Base-by-base conservation (phyloP, 352 stramenopile species). In the Globisporangium iwayamae region DNA sequence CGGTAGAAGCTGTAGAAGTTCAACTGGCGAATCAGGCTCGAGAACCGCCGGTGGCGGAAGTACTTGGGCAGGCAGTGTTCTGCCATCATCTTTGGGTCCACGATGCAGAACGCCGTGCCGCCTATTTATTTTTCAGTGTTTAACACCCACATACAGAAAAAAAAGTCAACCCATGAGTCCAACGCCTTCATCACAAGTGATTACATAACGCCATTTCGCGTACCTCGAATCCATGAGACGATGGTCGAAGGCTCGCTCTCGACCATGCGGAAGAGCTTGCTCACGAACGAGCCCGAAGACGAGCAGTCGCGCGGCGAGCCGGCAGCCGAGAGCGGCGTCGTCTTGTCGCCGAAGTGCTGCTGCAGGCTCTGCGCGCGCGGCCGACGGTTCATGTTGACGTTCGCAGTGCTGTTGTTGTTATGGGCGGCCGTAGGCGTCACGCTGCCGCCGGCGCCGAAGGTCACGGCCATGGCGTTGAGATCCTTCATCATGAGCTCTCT, bases 1-100 rank as follows among this genome's bases (percentile, higher is more conserved):
- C 90, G 90, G 71, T 96, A 96, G 55, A 96, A 96, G 73, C 83
- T 94, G 86, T 96, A 96, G 62, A 96, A 96, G 70, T 96, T 96
- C 56, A 96, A 72, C 79, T 96, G 89, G 10, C 89, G 89, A 61
- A 96, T 94, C 20, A 96, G 69, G 60, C 81, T 93, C 41, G 90
- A 94, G 62, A 96, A 96, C 25, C 89, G 81, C 3, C 85, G 83
- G 69, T 96, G 89, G 56, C 89, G 87, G 63, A 96, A 96, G 72
- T 96, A 96, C 75, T 96, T 96, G 45, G 89, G 89, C 25, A 96
- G 71, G 57, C 88, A 94, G 63, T 94, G 84, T 64, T 94, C 84
- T 1, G 90, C 87, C 71, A 96, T 88, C 68, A 91, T 83, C 68
- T 94, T 93, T 10, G 89, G 79, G 66, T 96, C 86, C n/a, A 94